phyloP scores from a whole-genome alignment of 352 stramenopile genomes.

The Phytopythium litorale region DNA sequence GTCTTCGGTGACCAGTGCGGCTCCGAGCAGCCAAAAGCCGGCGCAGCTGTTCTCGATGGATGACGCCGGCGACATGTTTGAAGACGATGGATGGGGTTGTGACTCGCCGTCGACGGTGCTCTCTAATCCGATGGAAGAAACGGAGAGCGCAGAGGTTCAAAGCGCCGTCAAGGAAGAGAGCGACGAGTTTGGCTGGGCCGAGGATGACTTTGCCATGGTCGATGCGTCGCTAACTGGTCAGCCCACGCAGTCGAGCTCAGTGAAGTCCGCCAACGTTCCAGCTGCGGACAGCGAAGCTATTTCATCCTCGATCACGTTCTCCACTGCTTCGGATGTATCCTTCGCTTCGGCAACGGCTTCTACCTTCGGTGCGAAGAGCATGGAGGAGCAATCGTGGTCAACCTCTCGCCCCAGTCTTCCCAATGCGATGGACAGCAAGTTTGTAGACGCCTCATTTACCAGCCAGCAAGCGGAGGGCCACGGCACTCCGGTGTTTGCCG shows the following conservation, averaged over 20 bases:
- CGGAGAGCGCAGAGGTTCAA: conserved; percentile 7
- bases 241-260: background rate
- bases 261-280: background rate
- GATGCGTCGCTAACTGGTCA: conserved; percentile 14
- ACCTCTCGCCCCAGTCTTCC: conserved; percentile 1
- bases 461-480: background rate
- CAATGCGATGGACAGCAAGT: background rate
- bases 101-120: conserved; percentile 72
- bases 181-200: conserved; percentile 47
- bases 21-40: conserved; percentile 14
- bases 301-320: background rate
- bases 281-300: background rate
- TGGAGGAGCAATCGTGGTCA: conserved; percentile 1
- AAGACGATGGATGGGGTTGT: conserved; percentile 66
- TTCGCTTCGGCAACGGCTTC: background rate
- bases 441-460: background rate
- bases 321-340: background rate
- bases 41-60: conserved; percentile 75
- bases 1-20: background rate
- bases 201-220: conserved; percentile 29
- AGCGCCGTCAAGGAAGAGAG: conserved; percentile 6
- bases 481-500: background rate
- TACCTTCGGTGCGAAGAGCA: background rate
- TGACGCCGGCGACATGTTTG: conserved; percentile 52
- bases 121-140: conserved; percentile 30